Evolutionary conservation across 2,329 filamentous ascomycete species (phyloP).

Genomic region (Passalora sequoiae): DNA sequence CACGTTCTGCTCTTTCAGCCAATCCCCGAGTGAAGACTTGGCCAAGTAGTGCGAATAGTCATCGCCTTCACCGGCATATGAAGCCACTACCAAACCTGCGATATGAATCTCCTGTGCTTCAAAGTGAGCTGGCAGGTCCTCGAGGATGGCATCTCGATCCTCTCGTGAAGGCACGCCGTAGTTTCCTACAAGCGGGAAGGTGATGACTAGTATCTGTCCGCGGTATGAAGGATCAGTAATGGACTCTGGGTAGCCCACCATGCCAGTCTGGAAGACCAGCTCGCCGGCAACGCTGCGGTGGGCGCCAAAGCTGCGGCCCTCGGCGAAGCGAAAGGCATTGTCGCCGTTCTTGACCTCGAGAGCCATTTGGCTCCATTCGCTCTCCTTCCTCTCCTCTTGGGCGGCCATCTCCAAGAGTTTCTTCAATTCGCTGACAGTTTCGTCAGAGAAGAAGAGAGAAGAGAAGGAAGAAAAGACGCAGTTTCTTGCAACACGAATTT

Average conservation of each 20-base stretch:
- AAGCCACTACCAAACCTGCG: slow-evolving; percentile 81
- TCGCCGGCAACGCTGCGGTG: slow-evolving; percentile 92
- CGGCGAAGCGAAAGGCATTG: slow-evolving; percentile 56
- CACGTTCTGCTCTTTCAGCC: slow-evolving; percentile 92
- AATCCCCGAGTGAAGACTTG: slow-evolving; percentile 80
- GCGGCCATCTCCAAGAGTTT: slow-evolving; percentile 24
- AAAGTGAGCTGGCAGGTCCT: slow-evolving; percentile 85
- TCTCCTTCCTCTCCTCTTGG: slow-evolving; percentile 26
- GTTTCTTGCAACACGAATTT: too few relatives aligned
- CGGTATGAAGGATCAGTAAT: slow-evolving; percentile 83
- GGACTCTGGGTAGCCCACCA: slow-evolving; percentile 97
- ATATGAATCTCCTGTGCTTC: slow-evolving; percentile 91
- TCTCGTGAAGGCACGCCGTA: slow-evolving; percentile 92
- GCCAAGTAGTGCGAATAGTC: slow-evolving; percentile 94
- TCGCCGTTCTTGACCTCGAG: slow-evolving; percentile 91
- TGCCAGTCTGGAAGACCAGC: slow-evolving; percentile 98
- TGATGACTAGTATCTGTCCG: slow-evolving; percentile 92
- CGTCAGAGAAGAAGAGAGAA: slow-evolving; percentile 6
- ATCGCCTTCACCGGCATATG: slow-evolving; percentile 92
- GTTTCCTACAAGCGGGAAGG: slow-evolving; percentile 92
- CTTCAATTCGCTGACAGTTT: slow-evolving; percentile 10
- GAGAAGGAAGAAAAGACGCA: slow-evolving; percentile 2
- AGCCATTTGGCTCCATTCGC: slow-evolving; percentile 49
- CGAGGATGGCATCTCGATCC: slow-evolving; percentile 74
- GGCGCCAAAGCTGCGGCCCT: slow-evolving; percentile 94